phyloP scores from a whole-genome alignment of 768 basidiomycete genomes.

The Xanthoconium stramineum region DNA sequence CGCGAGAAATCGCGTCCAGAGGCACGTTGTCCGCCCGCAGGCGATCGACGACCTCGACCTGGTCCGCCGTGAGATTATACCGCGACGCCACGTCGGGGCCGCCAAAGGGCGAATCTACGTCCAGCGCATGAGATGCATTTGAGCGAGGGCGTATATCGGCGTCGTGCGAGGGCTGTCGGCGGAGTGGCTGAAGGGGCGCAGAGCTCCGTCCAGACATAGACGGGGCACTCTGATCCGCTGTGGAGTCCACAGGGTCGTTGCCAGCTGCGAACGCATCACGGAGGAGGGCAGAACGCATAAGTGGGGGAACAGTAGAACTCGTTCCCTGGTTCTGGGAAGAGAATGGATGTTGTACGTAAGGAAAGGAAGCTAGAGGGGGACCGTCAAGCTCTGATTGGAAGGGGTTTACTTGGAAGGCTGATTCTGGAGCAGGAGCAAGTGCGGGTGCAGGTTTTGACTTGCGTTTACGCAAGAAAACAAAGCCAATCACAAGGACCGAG shows the following conservation, averaged over 20 bases:
- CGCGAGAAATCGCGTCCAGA: conserved; percentile 11
- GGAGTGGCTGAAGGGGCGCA: conserved; percentile 3
- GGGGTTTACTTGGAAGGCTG: background rate
- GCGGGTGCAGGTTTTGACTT: background rate
- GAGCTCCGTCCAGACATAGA: conserved; percentile 1
- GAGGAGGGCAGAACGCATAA: conserved; percentile 14
- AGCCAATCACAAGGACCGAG: background rate
- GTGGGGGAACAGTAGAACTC: background rate
- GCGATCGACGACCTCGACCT: conserved; percentile 11
- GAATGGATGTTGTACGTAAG: background rate
- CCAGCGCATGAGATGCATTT: background rate
- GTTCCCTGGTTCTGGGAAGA: background rate
- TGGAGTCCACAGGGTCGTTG: background rate
- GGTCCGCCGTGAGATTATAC: conserved; percentile 10
- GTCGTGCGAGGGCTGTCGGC: background rate
- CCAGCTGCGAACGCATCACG: conserved; percentile 5
- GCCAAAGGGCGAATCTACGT: background rate
- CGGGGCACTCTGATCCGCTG: background rate
- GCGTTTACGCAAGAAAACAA: conserved; percentile 8
- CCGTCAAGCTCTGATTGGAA: background rate
- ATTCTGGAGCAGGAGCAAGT: background rate
- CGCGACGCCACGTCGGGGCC: background rate
- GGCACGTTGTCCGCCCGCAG: conserved; percentile 10
- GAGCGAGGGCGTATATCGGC: background rate
- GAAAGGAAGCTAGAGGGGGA: background rate